Evolutionary conservation across 306 rosid genomes (phyloP).

Genomic region (Gastrolobium villosum): DNA sequence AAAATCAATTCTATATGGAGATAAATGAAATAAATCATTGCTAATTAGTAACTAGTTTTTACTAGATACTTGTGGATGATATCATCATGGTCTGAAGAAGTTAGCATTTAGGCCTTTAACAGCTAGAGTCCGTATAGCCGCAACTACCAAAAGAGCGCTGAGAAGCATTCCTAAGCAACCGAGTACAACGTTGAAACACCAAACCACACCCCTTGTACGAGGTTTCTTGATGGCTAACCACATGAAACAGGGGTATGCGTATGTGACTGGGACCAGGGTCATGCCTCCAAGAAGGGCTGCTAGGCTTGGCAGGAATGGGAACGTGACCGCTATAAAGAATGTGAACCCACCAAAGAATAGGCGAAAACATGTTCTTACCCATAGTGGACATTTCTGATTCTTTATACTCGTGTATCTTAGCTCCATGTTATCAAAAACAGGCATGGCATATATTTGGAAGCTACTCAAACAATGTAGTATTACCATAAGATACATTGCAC

Average conservation of each 20-base stretch:
- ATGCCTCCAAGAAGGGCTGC: slow-evolving; percentile 63
- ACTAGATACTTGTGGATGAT: neutral
- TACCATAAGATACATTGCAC: slow-evolving; percentile 55
- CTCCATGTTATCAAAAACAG: slow-evolving; percentile 73
- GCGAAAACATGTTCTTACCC: slow-evolving; percentile 50
- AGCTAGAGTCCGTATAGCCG: slow-evolving; percentile 57
- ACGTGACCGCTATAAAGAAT: slow-evolving; percentile 59
- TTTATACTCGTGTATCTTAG: slow-evolving; percentile 51
- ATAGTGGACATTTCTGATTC: slow-evolving; percentile 55
- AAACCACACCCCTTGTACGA: slow-evolving; percentile 29
- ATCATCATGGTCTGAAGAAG: slow-evolving; percentile 65
- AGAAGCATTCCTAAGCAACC: slow-evolving; percentile 71
- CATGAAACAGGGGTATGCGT: slow-evolving; percentile 85
- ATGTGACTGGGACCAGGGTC: slow-evolving; percentile 64
- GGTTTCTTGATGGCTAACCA: slow-evolving; percentile 75
- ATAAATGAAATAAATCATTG: neutral
- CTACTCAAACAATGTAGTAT: slow-evolving; percentile 56
- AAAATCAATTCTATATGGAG: no score
- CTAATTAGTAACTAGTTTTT: neutral
- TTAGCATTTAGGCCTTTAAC: slow-evolving; percentile 61
- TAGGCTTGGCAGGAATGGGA: slow-evolving; percentile 71
- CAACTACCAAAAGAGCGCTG: slow-evolving; percentile 55
- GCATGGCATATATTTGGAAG: slow-evolving; percentile 75
- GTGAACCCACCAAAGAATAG: slow-evolving; percentile 67
- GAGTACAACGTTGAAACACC: slow-evolving; percentile 59